A percentile compares a stretch with the other conserved stretches of the same genome.
Conservation (phyloP, 441 rosid genomes). For the Gossypium laxum region DNA sequence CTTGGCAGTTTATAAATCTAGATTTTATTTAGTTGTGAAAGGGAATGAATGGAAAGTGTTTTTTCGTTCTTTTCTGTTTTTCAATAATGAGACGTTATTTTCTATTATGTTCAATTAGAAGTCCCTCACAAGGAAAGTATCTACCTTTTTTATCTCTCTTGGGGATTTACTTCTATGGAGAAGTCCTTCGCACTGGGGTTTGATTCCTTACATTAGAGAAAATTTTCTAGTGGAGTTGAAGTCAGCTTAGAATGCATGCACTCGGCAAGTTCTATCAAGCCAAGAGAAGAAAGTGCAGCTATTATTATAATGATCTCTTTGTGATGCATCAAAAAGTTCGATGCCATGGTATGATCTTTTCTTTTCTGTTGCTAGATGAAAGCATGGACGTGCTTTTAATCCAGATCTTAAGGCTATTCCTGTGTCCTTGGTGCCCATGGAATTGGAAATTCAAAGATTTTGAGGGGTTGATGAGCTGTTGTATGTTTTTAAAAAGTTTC, state of each 20-base stretch:
- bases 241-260: background rate
- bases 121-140: background rate
- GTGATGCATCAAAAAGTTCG: background rate
- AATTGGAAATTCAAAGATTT: background rate
- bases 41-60: background rate
- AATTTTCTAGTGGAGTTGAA: background rate
- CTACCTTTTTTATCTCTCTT: background rate
- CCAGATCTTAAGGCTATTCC: conserved; percentile 2
- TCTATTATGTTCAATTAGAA: background rate
- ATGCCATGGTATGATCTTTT: background rate
- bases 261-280: background rate
- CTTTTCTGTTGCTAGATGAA: background rate
- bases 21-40: background rate
- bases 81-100: background rate
- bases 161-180: background rate
- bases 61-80: conserved; percentile 3
- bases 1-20: background rate
- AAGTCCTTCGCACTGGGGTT: background rate
- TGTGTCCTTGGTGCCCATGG: background rate
- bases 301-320: background rate
- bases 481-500: background rate
- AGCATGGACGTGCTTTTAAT: background rate
- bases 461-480: background rate
- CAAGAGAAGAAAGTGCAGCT: conserved; percentile 2
- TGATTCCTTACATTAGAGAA: background rate